Base-by-base conservation (phyloP, 2,329 filamentous ascomycete species). In the Aureobasidium mangrovei region DNA sequence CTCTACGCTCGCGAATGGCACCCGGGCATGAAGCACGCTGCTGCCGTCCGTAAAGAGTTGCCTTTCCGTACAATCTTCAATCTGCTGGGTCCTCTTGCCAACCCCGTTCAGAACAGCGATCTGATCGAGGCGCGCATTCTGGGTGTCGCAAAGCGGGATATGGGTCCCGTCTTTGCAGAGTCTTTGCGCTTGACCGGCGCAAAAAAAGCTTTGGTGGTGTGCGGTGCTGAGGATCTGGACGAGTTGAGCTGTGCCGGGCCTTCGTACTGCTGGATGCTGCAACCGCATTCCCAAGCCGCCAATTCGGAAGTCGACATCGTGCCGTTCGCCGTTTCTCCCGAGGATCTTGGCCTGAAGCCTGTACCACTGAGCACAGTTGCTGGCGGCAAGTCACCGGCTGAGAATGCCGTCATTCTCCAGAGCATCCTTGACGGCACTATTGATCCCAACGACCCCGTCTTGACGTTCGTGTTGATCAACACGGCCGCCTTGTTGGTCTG, bases 1-100 rank as follows among this genome's bases (percentile, higher is more conserved):
- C 80, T 98, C 31, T 97, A 93, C 67, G 93, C 93, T 0, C 91
- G 93, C 38, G 87, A 93, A 61, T 98, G 96, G 77, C 93, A 98
- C 72, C 89, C 90, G 0, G 91, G 90, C 45, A 96, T 97, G 85
- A 85, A 83, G 67, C 85, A 91, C 69, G 90, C 93, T 38, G 89
- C 90, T 4, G 82, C 85, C 2, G 84, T 96, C 60, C 85, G 93
- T 58, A 87, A 83, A 65, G 86, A 94, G 67, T 81, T 98, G 26
- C 91, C 91, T 56, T 91, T 93, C 78, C 83, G 93, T 63, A 98
- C 93, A 2, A 91, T 98, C 61, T 98, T 98, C 82, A 98, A 98
- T 72, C 81, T 98, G 12, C 80, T 98, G 47, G 93, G 93, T 0
- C 93, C 93, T 0, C 77, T 98, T 29, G 86, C 90, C 43, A 97